Conservation (phyloP, 2,329 filamentous ascomycete genomes). For the Orbilia oligospora region DNA sequence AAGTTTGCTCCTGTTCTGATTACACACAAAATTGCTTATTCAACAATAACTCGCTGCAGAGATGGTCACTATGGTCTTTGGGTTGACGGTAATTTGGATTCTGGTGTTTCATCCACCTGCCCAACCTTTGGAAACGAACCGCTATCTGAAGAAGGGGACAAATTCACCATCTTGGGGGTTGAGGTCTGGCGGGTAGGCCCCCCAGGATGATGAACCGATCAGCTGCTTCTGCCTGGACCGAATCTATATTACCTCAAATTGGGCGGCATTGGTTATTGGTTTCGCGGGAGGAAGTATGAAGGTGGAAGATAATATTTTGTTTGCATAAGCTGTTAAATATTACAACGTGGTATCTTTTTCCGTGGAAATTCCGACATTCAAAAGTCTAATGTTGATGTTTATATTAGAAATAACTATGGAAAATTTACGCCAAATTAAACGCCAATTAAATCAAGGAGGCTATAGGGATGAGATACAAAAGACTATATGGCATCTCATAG, state of each 20-base stretch:
- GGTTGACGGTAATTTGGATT: constrained; percentile 87
- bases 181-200: constrained; percentile 91
- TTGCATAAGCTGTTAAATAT: constrained; percentile 6
- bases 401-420: constrained; percentile 4
- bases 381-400: constrained; percentile 4
- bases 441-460: background rate
- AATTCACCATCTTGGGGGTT: constrained; percentile 90
- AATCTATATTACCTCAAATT: background rate
- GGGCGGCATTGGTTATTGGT: background rate
- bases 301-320: background rate
- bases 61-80: constrained; percentile 94
- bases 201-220: constrained; percentile 22
- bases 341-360: constrained; percentile 20
- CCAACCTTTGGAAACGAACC: constrained; percentile 96
- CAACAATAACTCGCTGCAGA: constrained; percentile 62
- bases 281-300: background rate
- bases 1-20: constrained; percentile 64
- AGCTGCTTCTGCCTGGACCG: background rate
- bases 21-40: background rate
- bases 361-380: background rate
- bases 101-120: constrained; percentile 85
- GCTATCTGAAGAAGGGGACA: constrained; percentile 90
- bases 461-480: background rate
- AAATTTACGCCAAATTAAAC: background rate
- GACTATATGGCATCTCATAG: background rate